phyloP scores from a whole-genome alignment of 1,284 basidiomycete species.

The Agaricales sp. region DNA sequence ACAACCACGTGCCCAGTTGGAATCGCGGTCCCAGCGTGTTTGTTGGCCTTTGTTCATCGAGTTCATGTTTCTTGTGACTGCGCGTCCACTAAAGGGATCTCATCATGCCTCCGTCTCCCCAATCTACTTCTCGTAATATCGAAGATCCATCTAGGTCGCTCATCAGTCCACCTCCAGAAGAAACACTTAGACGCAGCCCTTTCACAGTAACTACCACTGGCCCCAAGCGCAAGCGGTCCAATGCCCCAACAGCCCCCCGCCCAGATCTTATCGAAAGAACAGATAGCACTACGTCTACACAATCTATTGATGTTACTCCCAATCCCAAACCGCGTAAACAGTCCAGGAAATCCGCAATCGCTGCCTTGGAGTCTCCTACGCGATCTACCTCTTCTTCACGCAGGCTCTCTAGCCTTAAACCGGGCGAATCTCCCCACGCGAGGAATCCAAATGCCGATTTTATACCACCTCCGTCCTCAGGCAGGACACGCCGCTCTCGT shows the following conservation, averaged over 20 bases:
- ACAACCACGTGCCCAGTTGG: no score
- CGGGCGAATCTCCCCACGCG: slow-evolving; percentile 32
- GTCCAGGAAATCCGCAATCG: slow-evolving; percentile 13
- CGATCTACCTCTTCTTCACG: slow-evolving; percentile 15
- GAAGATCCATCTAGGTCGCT: slow-evolving; percentile 20
- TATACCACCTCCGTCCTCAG: slow-evolving; percentile 22
- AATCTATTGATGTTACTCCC: slow-evolving; percentile 31
- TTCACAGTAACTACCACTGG: slow-evolving; percentile 12
- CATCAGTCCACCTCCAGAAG: slow-evolving; percentile 38
- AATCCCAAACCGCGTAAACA: slow-evolving; percentile 55
- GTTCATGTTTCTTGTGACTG: no score
- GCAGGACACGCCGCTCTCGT: slow-evolving; percentile 20
- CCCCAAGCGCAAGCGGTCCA: slow-evolving; percentile 14
- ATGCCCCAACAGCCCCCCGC: slow-evolving; percentile 11
- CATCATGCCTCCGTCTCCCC: not conserved
- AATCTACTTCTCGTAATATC: not conserved
- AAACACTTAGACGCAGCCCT: slow-evolving; percentile 18
- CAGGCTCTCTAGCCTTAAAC: slow-evolving; percentile 21
- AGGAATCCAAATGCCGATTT: slow-evolving; percentile 42
- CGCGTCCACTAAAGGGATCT: no score
- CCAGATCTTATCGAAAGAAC: slow-evolving; percentile 10
- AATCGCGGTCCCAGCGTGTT: no score
- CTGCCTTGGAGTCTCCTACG: slow-evolving; percentile 5
- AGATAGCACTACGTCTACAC: slow-evolving; percentile 4
- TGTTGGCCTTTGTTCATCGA: no score